A percentile compares a stretch with the other conserved stretches of the same genome.
Evolutionary conservation across 163 green algal species (phyloP).

Genomic region (Scenedesmus sp.): DNA sequence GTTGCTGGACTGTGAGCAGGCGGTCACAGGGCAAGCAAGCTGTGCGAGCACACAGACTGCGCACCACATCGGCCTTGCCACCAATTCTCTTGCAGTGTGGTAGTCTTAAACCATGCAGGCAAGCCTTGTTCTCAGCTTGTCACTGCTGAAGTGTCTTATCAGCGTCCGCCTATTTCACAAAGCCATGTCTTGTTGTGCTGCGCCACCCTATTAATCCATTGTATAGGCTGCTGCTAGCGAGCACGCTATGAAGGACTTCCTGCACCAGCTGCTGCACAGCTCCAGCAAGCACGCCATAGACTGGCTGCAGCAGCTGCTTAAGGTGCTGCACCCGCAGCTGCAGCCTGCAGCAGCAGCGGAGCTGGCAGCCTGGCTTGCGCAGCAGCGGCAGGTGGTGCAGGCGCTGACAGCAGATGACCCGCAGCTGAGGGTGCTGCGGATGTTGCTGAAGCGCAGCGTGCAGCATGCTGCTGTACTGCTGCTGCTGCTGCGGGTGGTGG

Average conservation of each 20-base stretch:
- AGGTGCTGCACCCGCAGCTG: conserved; percentile 13
- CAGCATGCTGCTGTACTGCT: not conserved
- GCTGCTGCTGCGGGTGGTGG: not conserved
- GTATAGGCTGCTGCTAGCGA: not conserved
- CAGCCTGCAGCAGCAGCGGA: not conserved
- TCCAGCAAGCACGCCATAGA: conserved; percentile 1
- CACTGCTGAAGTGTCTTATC: no score
- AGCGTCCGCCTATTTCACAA: no score
- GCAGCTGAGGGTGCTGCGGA: not conserved
- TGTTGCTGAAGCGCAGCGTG: not conserved
- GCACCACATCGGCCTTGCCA: no score
- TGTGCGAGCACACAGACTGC: no score
- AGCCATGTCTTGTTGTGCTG: not conserved
- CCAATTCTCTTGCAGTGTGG: no score
- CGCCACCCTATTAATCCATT: no score
- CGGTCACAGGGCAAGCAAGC: no score
- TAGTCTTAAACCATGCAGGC: no score
- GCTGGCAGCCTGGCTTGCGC: conserved; percentile 3
- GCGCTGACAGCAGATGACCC: not conserved
- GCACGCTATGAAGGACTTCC: not conserved
- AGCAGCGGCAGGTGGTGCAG: not conserved
- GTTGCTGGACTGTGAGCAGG: no score
- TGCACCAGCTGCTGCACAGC: conserved; percentile 13
- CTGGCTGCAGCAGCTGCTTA: not conserved
- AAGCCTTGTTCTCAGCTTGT: no score